These are phyloP conservation scores for Nothomitra cinnamomea DNA, from an alignment of 2,329 filamentous ascomycete genomes.

Conservation along the genomic window DNA sequence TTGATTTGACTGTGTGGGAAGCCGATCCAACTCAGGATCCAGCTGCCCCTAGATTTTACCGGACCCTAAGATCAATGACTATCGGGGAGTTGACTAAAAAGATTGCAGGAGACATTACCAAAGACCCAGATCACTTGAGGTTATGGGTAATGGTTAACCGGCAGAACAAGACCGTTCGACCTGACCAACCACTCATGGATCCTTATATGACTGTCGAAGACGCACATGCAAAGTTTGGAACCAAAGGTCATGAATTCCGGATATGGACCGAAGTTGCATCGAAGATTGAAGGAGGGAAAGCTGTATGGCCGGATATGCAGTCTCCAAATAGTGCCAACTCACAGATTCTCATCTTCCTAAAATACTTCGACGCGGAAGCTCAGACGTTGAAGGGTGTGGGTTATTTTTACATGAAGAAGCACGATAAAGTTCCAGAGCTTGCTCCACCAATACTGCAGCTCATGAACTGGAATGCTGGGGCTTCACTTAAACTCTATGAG, in stretches of 20 bases:
- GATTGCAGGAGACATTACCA: constrained; percentile 51
- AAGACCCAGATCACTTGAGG: constrained; percentile 54
- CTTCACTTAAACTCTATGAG: constrained; percentile 63
- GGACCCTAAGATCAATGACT: constrained; percentile 56
- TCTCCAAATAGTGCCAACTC: constrained; percentile 22
- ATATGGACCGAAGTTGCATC: constrained; percentile 74
- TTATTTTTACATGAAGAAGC: constrained; percentile 73
- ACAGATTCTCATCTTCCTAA: constrained; percentile 73
- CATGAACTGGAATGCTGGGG: constrained; percentile 74
- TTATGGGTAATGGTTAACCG: constrained; percentile 98
- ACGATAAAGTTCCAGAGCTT: constrained; percentile 76
- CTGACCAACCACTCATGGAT: constrained; percentile 74
- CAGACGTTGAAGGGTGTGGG: constrained; percentile 64
- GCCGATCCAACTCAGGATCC: constrained; percentile 37
- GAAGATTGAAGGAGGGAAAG: constrained; percentile 50
- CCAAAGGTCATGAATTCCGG: constrained; percentile 48
- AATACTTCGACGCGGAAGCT: constrained; percentile 66
- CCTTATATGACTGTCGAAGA: constrained; percentile 64
- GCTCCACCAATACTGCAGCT: constrained; percentile 58
- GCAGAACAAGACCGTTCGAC: constrained; percentile 89
- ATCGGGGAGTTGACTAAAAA: constrained; percentile 56
- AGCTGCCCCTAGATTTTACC: constrained; percentile 54
- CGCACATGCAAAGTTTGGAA: constrained; percentile 50
- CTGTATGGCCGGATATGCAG: constrained; percentile 42
- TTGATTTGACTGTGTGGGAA: constrained; percentile 63